Evolutionary conservation across 139 green algal species (phyloP), one percentile per base, ranked within the genome.

Genomic region (Chlamydomonas incerta): DNA sequence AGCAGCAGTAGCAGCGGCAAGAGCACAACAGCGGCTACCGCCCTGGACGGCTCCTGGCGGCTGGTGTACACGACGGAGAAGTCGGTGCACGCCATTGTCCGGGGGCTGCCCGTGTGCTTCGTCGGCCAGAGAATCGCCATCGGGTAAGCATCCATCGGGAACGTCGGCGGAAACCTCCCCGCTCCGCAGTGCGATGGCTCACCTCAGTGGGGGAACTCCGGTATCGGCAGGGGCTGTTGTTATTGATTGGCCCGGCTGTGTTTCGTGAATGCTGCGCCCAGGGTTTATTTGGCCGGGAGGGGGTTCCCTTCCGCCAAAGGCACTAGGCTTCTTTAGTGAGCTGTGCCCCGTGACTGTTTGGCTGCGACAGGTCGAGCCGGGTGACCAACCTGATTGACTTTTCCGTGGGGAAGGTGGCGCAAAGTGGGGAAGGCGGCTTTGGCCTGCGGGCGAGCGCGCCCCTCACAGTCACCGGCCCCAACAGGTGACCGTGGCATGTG

Each of bases 31-130:
- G n/a, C n/a, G n/a, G 70, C 70, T 9, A 9, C 37, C 21, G 26
- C 71, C 8, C 52, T 81, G 1, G 31, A 68, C 55, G 73, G 73
- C 52, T 20, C 11, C 33, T 81, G 73, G 73, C n/a, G 33, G 13
- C 73, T 81, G 73, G 24, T 67, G 73, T 81, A 69, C 52, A 81
- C 73, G n/a, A 35, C 37, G 1, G 73, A 81, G 52, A 33, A n/a
- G 15, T 81, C 73, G 6, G 50, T 81, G 20, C 50, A 67, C 50
- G n/a, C 11, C 13, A 67, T 81, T 9, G 73, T 81, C 20, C 41
- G 50, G 73, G 31, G 29, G 17, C 41, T 81, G 6, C 52, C 52
- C 2, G 52, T 68, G 9, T 18, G 10, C 15, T 31, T 52, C 50
- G 68, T 81, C 31, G 50, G 50, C 15, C 73, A 81, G 73, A 5